Base-by-base conservation (phyloP, 805 yeast species). In the Schwanniomyces yamadae region DNA sequence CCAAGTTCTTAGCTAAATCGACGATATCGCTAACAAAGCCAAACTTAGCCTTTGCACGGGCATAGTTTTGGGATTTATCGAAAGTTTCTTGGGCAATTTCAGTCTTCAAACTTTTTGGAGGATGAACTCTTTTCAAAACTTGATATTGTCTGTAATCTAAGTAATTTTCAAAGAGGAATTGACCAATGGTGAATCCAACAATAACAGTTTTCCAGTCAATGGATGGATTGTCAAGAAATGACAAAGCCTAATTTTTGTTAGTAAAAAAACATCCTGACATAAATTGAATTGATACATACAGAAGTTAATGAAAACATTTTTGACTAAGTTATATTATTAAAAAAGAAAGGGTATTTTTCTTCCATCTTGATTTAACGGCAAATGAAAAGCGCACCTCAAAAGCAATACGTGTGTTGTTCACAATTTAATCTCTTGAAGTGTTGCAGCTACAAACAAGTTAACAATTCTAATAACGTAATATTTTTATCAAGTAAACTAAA, bases 11-110 rank as follows among this genome's bases (percentile, higher is more conserved):
- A 80, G 75, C 9, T 28, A 82, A 63, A 4, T 73, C 62, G 49
- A 69, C 73, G 11, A 75, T 47, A 18, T 77, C 74, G 19, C 76
- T 59, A 34, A 83, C 59, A 31, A 86, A 67, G 1, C 82, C 72
- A 55, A 88, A 87, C 47, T 69, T 68, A 36, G 88, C 75, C 58
- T 89, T 90, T 10, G 96, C 85, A 20, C 82, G 66, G 14, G 31
- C 12, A 13, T 28, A 28, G 3, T 28, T 23, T 28, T 28, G 31
- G 16, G 31, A 18, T 28, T 28, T 28, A 28, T 28, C 31, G n/a
- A 28, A 28, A 4, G 31, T 28, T 28, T 18, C 31, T 28, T 28
- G 31, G 4, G 31, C 13, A 19, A 28, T 13, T 19, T 28, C 31
- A 19, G 23, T 23, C 15, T 18, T 28, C n/a, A 28, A 28, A 12